phyloP scores from a whole-genome alignment of 2,329 filamentous ascomycete genomes.

The Ascochyta fabae region DNA sequence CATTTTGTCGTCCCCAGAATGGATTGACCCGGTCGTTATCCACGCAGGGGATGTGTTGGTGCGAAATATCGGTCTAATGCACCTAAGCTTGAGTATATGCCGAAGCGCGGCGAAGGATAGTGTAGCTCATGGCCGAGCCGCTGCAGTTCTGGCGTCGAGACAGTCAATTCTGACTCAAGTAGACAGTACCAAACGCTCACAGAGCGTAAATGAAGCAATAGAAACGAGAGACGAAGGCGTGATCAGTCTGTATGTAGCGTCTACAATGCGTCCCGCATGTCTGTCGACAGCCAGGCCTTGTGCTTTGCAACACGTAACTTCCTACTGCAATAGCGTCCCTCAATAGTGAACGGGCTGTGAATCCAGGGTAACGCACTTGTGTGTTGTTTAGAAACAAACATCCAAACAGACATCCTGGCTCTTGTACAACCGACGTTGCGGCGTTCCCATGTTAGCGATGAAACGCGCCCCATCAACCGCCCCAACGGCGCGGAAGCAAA shows the following conservation, averaged over 20 bases:
- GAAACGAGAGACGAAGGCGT: not conserved
- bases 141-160: conserved; percentile 1
- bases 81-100: not conserved
- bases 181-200: conserved; percentile 3
- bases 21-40: too few species aligned
- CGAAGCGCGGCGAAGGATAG: not conserved
- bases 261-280: not conserved
- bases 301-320: not conserved
- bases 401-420: not conserved
- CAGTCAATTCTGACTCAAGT: conserved; percentile 9
- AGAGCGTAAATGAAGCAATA: conserved; percentile 4
- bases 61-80: not conserved
- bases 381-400: not conserved
- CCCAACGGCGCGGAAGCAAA: not conserved
- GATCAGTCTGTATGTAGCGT: not conserved
- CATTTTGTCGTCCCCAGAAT: not conserved
- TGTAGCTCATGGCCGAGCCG: not conserved
- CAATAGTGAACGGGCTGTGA: not conserved
- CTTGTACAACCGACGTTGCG: not conserved
- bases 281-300: not conserved
- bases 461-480: conserved; percentile 5
- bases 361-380: not conserved
- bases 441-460: not conserved
- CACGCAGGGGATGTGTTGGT: not conserved
- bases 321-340: not conserved